phyloP scores from a whole-genome alignment of 1,284 basidiomycete species.

The Ustilago xerochloae region DNA sequence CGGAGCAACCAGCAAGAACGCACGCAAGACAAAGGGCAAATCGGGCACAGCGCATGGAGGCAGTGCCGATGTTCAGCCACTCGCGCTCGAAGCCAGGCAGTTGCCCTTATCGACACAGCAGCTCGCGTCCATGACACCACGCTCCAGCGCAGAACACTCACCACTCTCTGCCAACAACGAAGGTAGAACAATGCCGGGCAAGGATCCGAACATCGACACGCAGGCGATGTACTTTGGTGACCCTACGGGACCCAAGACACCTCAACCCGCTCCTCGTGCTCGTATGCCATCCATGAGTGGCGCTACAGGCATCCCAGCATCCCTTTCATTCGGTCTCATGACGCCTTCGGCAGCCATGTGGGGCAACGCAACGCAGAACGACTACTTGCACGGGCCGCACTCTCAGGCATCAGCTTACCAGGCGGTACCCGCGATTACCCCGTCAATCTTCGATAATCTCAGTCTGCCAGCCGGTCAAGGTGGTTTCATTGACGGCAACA shows the following conservation, averaged over 20 bases:
- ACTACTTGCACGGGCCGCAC: slow-evolving; percentile 32
- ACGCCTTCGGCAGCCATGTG: slow-evolving; percentile 24
- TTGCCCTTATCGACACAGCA: slow-evolving; percentile 43
- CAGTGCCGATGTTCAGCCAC: slow-evolving; percentile 11
- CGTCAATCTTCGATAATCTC: slow-evolving; percentile 43
- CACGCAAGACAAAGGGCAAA: slow-evolving; percentile 2
- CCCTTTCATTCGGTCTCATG: slow-evolving; percentile 37
- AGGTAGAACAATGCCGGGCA: not conserved
- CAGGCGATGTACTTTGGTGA: slow-evolving; percentile 7
- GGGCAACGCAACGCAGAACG: slow-evolving; percentile 5
- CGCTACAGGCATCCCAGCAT: slow-evolving; percentile 21
- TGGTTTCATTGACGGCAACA: slow-evolving; percentile 13
- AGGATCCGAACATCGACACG: not conserved
- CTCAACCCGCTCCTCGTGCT: slow-evolving; percentile 12
- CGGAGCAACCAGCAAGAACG: not conserved
- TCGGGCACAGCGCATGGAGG: slow-evolving; percentile 4
- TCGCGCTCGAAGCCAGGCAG: slow-evolving; percentile 28
- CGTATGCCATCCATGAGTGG: slow-evolving; percentile 34
- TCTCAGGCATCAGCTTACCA: slow-evolving; percentile 24
- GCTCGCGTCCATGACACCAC: slow-evolving; percentile 31
- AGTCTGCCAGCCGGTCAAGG: slow-evolving; percentile 11
- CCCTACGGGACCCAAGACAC: slow-evolving; percentile 23
- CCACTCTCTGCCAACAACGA: slow-evolving; percentile 16
- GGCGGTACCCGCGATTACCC: slow-evolving; percentile 27
- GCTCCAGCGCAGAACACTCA: slow-evolving; percentile 32